These are phyloP conservation scores for Heritiera littoralis DNA, from an alignment of 345 rosid species.

Conservation along the genomic window DNA sequence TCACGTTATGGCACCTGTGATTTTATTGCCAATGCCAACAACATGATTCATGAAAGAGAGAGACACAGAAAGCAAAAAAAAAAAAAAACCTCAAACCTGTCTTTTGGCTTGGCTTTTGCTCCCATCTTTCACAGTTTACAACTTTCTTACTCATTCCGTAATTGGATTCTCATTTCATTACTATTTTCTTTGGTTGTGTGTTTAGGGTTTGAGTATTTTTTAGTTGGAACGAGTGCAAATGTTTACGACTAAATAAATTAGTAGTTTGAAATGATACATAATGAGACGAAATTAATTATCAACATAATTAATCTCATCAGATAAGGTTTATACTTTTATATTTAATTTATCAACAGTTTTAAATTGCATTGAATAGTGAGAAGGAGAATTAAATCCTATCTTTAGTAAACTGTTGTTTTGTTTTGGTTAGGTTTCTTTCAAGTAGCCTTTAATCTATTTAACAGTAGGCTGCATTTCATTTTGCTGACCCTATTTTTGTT, in stretches of 20 bases:
- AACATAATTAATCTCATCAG: neutral
- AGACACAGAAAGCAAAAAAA: neutral
- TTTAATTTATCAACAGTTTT: neutral
- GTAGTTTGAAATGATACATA: neutral
- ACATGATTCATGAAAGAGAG: neutral
- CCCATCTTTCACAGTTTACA: neutral
- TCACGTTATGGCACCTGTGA: constrained; percentile 14
- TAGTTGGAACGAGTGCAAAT: neutral
- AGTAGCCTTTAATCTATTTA: no score
- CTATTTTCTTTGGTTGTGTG: neutral
- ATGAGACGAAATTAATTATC: neutral
- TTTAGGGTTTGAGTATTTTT: neutral
- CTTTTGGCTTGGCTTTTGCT: constrained; percentile 5
- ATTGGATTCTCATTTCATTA: neutral
- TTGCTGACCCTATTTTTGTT: no score
- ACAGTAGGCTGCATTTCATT: no score
- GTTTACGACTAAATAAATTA: neutral
- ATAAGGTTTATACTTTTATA: neutral
- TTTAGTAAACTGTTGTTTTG: neutral
- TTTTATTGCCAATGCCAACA: constrained; percentile 3
- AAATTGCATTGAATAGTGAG: neutral
- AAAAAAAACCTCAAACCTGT: neutral
- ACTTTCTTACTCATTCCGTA: neutral
- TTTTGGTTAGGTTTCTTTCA: no score
- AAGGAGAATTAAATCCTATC: neutral